Conservation (phyloP, 148 eudicot species). For the Dysphania ambrosioides region DNA sequence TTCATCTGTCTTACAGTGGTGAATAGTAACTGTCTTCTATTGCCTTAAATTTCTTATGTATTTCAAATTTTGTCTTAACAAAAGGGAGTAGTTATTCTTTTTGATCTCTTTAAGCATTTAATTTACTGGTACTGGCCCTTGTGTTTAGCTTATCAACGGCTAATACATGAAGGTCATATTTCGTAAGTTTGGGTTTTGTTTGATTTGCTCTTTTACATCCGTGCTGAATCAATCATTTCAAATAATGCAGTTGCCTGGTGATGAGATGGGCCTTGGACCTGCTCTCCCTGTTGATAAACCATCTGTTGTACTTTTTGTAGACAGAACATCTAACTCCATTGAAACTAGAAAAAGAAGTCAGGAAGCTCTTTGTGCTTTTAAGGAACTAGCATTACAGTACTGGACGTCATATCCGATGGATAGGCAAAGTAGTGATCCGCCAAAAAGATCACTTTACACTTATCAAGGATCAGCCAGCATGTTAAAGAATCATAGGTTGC, state of each 20-base stretch:
- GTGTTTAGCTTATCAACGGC: neutral
- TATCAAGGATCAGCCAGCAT: constrained; percentile 37
- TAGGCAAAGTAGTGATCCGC: constrained; percentile 28
- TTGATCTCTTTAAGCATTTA: neutral
- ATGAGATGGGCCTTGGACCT: constrained; percentile 39
- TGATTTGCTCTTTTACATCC: neutral
- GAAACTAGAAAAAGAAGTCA: constrained; percentile 48
- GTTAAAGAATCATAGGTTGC: constrained; percentile 31
- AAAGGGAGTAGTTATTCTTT: neutral
- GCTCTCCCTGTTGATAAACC: constrained; percentile 69
- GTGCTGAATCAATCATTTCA: constrained; percentile 10
- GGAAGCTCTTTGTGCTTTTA: constrained; percentile 56
- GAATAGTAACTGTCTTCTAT: neutral
- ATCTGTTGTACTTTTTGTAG: constrained; percentile 70
- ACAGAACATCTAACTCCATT: constrained; percentile 57
- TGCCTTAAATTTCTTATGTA: neutral
- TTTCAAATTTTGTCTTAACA: neutral
- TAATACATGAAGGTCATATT: neutral
- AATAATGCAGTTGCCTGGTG: constrained; percentile 60
- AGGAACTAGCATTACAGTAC: constrained; percentile 50
- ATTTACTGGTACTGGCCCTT: neutral
- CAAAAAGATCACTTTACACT: constrained; percentile 27
- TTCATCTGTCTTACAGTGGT: neutral
- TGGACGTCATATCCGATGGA: constrained; percentile 24
- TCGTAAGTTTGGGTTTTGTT: neutral